These are phyloP conservation scores for Kwoniella bestiolae DNA, from an alignment of 768 basidiomycete genomes.

Conservation along the genomic window DNA sequence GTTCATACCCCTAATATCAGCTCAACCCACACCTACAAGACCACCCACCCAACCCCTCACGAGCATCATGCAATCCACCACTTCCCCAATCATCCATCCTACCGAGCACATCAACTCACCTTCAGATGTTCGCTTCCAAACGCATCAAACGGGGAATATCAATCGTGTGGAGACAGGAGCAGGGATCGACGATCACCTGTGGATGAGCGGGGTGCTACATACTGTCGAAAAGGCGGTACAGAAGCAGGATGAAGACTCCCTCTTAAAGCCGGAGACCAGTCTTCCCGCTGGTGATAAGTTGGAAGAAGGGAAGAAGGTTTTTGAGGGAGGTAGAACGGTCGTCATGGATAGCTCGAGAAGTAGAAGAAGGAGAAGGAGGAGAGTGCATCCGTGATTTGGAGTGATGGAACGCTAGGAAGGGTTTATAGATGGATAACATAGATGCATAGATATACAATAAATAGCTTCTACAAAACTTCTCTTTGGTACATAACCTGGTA, in stretches of 20 bases:
- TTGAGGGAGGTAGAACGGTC: not conserved
- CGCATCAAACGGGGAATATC: not conserved
- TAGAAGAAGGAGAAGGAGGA: slow-evolving; percentile 3
- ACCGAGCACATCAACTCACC: not conserved
- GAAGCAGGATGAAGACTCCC: not conserved
- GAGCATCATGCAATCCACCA: no score
- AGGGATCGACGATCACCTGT: not conserved
- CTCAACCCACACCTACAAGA: not conserved
- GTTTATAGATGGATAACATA: not conserved
- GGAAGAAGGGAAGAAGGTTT: not conserved
- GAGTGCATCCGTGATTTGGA: not conserved
- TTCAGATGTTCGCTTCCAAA: no score
- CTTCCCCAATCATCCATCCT: no score
- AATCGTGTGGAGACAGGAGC: not conserved
- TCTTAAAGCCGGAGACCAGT: not conserved
- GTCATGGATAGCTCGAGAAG: no score
- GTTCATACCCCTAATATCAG: no score
- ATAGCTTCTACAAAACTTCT: no score
- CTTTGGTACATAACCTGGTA: no score
- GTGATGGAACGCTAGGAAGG: not conserved
- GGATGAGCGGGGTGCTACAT: not conserved
- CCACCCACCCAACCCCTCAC: not conserved
- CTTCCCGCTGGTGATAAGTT: not conserved
- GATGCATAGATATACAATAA: not conserved
- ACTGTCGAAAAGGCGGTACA: not conserved